Percentiles rank a stretch among this genome's conserved stretches.
phyloP scores from a whole-genome alignment of 1,284 basidiomycete genomes.

The Wolfiporia cocos region DNA sequence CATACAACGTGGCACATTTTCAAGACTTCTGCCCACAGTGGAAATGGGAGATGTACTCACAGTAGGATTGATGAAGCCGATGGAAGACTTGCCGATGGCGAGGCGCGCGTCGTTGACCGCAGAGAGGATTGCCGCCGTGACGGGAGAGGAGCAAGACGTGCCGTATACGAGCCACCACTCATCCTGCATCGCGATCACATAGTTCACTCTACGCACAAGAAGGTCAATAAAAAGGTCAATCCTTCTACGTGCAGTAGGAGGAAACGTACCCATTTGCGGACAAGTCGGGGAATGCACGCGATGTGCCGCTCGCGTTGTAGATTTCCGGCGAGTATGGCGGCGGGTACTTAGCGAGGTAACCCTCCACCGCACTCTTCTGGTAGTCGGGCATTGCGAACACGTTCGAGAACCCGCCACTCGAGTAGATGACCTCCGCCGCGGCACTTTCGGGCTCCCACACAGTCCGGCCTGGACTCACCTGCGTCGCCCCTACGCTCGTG shows the following conservation, averaged over 20 bases:
- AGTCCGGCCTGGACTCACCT: conserved; percentile 13
- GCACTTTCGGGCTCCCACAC: conserved; percentile 10
- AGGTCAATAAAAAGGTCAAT: too few species aligned
- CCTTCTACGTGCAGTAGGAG: too few species aligned
- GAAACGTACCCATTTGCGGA: conserved; percentile 26
- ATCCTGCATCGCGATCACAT: conserved; percentile 18
- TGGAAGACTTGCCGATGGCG: conserved; percentile 31
- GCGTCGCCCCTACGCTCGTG: conserved; percentile 17
- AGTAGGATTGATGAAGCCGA: conserved; percentile 57
- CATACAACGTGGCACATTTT: conserved; percentile 21
- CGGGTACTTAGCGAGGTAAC: conserved; percentile 12
- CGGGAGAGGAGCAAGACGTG: conserved; percentile 27
- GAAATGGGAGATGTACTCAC: conserved; percentile 11
- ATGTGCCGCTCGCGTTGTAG: conserved; percentile 16
- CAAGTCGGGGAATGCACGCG: conserved; percentile 33
- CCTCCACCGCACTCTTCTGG: conserved; percentile 18
- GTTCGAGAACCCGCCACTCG: conserved; percentile 24
- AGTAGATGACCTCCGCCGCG: conserved; percentile 1
- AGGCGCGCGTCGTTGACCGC: conserved; percentile 58
- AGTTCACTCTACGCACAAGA: conserved; percentile 12
- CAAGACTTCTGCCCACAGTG: conserved; percentile 14
- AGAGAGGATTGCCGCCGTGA: conserved; percentile 40
- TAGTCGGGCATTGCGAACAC: conserved; percentile 26
- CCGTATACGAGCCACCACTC: conserved; percentile 40
- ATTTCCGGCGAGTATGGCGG: conserved; percentile 6